Evolutionary conservation across 1,139 yeast genomes (phyloP), one percentile per base, ranked within the genome.

Genomic region (Suhomyces maxii): DNA sequence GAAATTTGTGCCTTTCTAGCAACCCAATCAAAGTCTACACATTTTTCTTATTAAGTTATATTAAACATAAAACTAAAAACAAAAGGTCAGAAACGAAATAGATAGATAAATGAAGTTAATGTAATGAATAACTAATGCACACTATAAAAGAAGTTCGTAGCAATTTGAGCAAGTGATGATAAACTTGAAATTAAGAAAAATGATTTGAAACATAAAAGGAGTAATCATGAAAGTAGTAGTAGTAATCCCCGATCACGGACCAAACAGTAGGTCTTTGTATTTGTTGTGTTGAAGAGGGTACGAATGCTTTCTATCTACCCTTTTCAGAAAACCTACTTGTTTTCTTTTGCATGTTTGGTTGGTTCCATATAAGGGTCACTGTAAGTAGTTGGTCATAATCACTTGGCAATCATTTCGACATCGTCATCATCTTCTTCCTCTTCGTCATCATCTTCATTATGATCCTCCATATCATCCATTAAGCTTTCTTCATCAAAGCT

Each of bases 401-500:
- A 47, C 45, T 47, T 47, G 14, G 45, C 45, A 36, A 47, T 43
- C 65, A 71, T 63, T 37, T 71, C 76, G 42, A 69, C 74, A 47
- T 69, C 69, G 35, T 65, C 72, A 39, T 65, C 68, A 33, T 71
- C 79, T 36, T 80, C 83, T 38, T 79, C 86, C 41, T 77, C 84
- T 31, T 76, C 83, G 7, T 78, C 86, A 18, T 76, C 84, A 14
- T 78, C 82, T 8, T 77, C 82, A 47, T 80, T 77, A 44, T 77
- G 83, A 51, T 79, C 82, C 41, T 80, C 76, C 64, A 69, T 68
- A 53, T 71, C 79, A 55, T 76, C 80, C 79, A 74, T 74, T 48
- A 75, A 65, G 60, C 79, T 74, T 51, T 73, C 83, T 54, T 83
- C 87, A 51, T 79, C 79, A 55, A 73, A 73, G 56, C 76, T 69